These are phyloP conservation scores for Penicillium sp. DNA, from an alignment of 2,329 filamentous ascomycete genomes.

Conservation along the genomic window DNA sequence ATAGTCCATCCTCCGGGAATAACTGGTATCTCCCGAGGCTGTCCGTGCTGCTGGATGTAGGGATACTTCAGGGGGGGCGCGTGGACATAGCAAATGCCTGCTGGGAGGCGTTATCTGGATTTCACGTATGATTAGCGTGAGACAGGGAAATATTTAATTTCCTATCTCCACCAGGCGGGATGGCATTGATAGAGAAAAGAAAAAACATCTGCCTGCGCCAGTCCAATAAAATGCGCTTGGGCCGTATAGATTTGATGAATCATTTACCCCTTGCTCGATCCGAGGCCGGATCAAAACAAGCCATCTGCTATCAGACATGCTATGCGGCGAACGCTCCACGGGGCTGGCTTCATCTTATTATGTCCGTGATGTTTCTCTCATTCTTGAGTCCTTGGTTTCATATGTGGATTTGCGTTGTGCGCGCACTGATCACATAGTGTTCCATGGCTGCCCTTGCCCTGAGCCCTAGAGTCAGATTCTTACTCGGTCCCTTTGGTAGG, in stretches of 20 bases:
- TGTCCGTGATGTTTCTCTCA: background rate
- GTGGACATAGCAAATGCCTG: background rate
- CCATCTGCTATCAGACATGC: background rate
- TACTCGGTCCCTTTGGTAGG: no score
- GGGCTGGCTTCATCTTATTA: slow-evolving; percentile 1
- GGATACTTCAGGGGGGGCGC: slow-evolving; percentile 1
- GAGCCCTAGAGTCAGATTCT: no score
- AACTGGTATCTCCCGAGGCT: background rate
- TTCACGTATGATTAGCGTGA: slow-evolving; percentile 3
- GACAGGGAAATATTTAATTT: slow-evolving; percentile 6
- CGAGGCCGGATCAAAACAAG: slow-evolving; percentile 15
- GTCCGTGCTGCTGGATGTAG: background rate
- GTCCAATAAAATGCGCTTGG: slow-evolving; percentile 5
- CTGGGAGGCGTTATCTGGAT: background rate
- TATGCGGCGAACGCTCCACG: slow-evolving; percentile 5
- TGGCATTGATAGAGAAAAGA: slow-evolving; percentile 1
- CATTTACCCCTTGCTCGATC: slow-evolving; percentile 20
- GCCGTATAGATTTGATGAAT: slow-evolving; percentile 14
- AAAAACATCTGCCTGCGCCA: slow-evolving; percentile 1
- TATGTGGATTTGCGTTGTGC: slow-evolving; percentile 11
- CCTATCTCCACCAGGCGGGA: slow-evolving; percentile 1
- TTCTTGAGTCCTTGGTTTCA: background rate
- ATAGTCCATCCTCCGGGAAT: background rate
- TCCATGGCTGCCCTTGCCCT: slow-evolving; percentile 24
- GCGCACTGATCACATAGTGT: slow-evolving; percentile 24